phyloP scores from a whole-genome alignment of 1,139 yeast genomes.

The Entelexis sorbosivorans region DNA sequence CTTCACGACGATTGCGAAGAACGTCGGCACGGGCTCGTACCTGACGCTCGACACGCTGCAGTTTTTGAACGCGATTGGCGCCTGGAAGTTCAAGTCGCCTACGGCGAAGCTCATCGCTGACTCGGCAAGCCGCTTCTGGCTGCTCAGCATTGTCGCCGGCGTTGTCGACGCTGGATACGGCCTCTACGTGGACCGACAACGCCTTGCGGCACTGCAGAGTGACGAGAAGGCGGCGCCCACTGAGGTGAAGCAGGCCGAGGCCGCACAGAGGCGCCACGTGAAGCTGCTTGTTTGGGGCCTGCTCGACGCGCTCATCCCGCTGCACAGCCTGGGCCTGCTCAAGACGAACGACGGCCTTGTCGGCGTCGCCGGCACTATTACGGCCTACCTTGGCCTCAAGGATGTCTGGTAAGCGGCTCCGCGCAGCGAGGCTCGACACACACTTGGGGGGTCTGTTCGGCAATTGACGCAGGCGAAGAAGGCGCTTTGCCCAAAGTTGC shows the following conservation, averaged over 20 bases:
- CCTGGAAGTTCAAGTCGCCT: slow-evolving; percentile 26
- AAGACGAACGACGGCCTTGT: slow-evolving; percentile 63
- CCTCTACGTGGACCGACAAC: slow-evolving; percentile 33
- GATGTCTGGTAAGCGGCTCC: slow-evolving; percentile 46
- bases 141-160: slow-evolving; percentile 56
- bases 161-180: slow-evolving; percentile 47
- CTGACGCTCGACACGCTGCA: slow-evolving; percentile 62
- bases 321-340: slow-evolving; percentile 53
- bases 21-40: slow-evolving; percentile 65
- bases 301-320: slow-evolving; percentile 65
- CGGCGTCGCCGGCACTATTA: slow-evolving; percentile 75
- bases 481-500: too few species aligned
- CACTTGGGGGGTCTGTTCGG: too few species aligned
- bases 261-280: slow-evolving; percentile 2
- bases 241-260: slow-evolving; percentile 10
- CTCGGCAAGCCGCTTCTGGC: slow-evolving; percentile 57
- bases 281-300: slow-evolving; percentile 56
- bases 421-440: not conserved
- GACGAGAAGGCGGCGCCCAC: slow-evolving; percentile 34
- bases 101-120: slow-evolving; percentile 23
- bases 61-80: slow-evolving; percentile 45
- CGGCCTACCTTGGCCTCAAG: slow-evolving; percentile 66
- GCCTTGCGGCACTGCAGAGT: slow-evolving; percentile 30
- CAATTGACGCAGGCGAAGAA: too few species aligned
- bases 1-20: slow-evolving; percentile 50